Evolutionary conservation across 169 alveolate genomes (phyloP), one percentile per base, ranked within the genome.

Genomic region (Cryptosporidium sp.): DNA sequence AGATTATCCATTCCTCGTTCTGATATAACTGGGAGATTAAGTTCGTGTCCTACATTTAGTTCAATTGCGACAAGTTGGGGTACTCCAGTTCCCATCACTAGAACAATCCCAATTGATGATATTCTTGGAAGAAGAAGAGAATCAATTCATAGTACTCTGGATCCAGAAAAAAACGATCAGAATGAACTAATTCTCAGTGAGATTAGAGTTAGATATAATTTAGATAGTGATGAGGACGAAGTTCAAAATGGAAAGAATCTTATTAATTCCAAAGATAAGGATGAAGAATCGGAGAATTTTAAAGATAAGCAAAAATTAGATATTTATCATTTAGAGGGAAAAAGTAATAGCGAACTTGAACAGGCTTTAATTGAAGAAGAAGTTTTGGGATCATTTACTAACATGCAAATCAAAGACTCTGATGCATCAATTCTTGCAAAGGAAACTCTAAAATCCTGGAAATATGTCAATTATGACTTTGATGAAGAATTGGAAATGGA

Each of bases 11-110:
- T 80, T n/a, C 89, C 89, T 8, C 31, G 51, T 12, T 80, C 89
- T n/a, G 89, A 80, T 9, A 18, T 58, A 31, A 80, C 89, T n/a
- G 75, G 75, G 14, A 60, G 89, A n/a, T 23, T 80, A 26, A 80
- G 89, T 23, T 80, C 89, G 0, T 80, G 89, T 61, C 61, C 48
- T 10, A 80, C 89, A 33, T 53, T 62, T 39, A 80, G 89, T 23
- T 80, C 89, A 65, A 80, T 80, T 37, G 89, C 89, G 65, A 80
- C 89, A 14, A 80, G 89, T 35, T 80, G 89, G 89, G 89, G 89
- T 48, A 80, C 89, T 44, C 89, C 89, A 6, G 89, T 80, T 12
- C 89, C 89, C n/a, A 80, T 80, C 8, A 80, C 89, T 14, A 80
- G 89, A 26, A 80, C 89, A 8, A 80, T 80, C 29, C 89, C 89